Conservation (phyloP, 2,329 filamentous ascomycete species). For the Xylaria sp. region DNA sequence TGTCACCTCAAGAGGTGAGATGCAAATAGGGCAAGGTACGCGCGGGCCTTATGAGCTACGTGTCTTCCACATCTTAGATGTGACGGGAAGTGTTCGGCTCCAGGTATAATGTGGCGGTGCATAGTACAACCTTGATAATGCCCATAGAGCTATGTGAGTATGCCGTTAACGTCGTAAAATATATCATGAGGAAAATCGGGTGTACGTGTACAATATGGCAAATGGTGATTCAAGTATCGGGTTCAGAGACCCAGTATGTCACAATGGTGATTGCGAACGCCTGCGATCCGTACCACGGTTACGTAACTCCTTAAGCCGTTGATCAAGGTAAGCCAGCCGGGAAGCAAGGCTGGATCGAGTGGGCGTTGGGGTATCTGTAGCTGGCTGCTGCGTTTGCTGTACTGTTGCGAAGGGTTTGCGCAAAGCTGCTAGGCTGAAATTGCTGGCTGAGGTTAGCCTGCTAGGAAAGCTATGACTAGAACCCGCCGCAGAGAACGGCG, state of each 20-base stretch:
- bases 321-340: conserved; percentile 68
- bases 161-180: conserved; percentile 46
- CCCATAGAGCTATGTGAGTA: conserved; percentile 38
- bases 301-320: conserved; percentile 66
- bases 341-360: conserved; percentile 58
- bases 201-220: conserved; percentile 45
- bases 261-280: conserved; percentile 63
- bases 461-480: conserved; percentile 72
- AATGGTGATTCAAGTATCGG: conserved; percentile 27
- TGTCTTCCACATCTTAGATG: conserved; percentile 22
- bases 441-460: conserved; percentile 60
- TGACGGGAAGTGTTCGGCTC: conserved; percentile 31
- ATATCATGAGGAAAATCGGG: conserved; percentile 41
- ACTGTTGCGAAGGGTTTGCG: conserved; percentile 68
- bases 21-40: conserved; percentile 18
- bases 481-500: conserved; percentile 64
- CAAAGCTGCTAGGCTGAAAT: conserved; percentile 58
- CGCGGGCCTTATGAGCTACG: conserved; percentile 20
- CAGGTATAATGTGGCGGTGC: conserved; percentile 24
- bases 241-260: conserved; percentile 49
- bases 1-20: conserved; percentile 8
- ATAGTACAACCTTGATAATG: conserved; percentile 35
- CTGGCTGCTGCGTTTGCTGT: conserved; percentile 58
- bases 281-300: conserved; percentile 55
- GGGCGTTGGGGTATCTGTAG: conserved; percentile 49